Evolutionary conservation across 495 filamentous ascomycete species (phyloP), one percentile per base, ranked within the genome.

Genomic region (Trichoderma gamsii): DNA sequence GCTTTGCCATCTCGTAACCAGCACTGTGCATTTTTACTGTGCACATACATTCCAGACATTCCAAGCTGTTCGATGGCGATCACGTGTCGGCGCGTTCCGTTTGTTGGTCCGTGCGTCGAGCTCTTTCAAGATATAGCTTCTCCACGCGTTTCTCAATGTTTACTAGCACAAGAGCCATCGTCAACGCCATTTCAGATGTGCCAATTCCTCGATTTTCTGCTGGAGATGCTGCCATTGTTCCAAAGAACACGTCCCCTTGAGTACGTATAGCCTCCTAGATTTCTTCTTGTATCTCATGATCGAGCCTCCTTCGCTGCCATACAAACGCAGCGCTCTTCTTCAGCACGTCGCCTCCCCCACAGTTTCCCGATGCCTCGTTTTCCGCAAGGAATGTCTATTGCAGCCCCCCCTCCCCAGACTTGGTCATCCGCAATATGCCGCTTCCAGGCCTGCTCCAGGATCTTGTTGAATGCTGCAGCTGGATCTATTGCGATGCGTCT

Each of bases 301-400:
- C 16, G 16, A 61, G 32, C 35, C 66, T 63, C 59, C 59, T 68
- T 68, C 59, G 51, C 18, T 63, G 66, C 27, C 43, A 21, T 66
- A 38, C 43, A 23, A 65, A 43, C 16, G 44, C 71, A 75, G 64
- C 23, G 74, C 71, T 71, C 72, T 69, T 69, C 78, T 32, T 35
- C 27, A 80, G 85, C 88, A 87, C 77, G 73, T 70, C 87, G 84
- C 88, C 87, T 82, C 83, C 86, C 78, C 80, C 71, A 89, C 81
- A 90, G 88, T 87, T 79, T 79, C 83, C 87, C 87, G 86, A 84
- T 75, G 1, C 75, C 79, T 76, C 74, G 77, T 87, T 86, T 86
- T 88, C 84, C 81, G 80, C 74, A 81, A 84, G 84, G 85, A 85
- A 87, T 85, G 85, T 82, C 77, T 43, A 38, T 73, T 73, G 64